These are phyloP conservation scores for Amanita rubescens DNA, from an alignment of 768 basidiomycete species.

Conservation along the genomic window DNA sequence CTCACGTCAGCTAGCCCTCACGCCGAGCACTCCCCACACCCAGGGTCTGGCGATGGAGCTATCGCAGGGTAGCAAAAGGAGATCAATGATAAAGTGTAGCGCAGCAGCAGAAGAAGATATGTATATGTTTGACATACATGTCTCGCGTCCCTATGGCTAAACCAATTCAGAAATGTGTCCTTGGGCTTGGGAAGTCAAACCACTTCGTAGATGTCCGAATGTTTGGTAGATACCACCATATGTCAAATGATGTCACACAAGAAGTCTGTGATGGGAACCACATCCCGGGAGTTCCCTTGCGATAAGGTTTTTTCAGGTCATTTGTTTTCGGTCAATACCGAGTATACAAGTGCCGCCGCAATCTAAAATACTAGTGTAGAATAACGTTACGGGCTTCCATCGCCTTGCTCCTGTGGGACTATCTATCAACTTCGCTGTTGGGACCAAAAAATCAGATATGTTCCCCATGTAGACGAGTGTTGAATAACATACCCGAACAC, in stretches of 20 bases:
- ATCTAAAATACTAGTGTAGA: not conserved
- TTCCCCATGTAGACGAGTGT: not conserved
- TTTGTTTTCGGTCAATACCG: not conserved
- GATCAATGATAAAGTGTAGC: not conserved
- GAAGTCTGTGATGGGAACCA: too few species aligned
- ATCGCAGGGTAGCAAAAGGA: not conserved
- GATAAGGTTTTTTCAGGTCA: not conserved
- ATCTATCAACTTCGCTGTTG: conserved; percentile 33
- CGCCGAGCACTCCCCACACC: too few species aligned
- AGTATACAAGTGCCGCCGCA: not conserved
- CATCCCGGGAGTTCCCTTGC: not conserved
- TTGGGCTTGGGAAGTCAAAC: not conserved
- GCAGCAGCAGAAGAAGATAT: not conserved
- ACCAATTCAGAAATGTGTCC: not conserved
- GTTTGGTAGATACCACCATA: not conserved
- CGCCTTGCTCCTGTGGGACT: conserved; percentile 1
- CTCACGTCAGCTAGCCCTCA: too few species aligned
- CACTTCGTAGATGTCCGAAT: not conserved
- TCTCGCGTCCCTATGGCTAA: not conserved
- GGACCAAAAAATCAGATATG: not conserved
- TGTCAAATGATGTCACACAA: not conserved
- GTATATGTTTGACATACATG: not conserved
- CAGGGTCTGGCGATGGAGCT: too few species aligned
- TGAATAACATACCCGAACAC: conserved; percentile 78
- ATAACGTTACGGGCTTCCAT: not conserved